phyloP scores from a whole-genome alignment of 345 rosid genomes.

The Eucalyptus sp. region DNA sequence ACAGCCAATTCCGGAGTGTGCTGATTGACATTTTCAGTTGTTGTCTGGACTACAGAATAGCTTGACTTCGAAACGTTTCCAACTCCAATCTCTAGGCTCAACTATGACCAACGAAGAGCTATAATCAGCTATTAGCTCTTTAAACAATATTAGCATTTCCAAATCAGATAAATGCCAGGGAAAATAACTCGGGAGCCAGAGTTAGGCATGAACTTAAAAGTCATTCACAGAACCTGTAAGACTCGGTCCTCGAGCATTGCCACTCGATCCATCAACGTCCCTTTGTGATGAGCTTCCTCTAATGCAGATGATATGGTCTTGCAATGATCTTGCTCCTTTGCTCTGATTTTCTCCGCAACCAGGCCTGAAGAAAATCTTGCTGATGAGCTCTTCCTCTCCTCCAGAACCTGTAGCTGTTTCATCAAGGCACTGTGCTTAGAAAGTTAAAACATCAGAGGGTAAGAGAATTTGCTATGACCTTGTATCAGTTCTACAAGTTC shows the following conservation, averaged over 20 bases:
- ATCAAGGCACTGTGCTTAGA: background rate
- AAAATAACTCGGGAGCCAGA: background rate
- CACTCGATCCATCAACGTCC: slow-evolving; percentile 14
- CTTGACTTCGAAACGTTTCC: slow-evolving; percentile 4
- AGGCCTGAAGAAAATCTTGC: background rate
- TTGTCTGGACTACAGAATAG: background rate
- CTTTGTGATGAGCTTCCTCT: slow-evolving; percentile 23
- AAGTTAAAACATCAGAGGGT: background rate
- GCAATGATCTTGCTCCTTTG: background rate
- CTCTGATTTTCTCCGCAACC: background rate
- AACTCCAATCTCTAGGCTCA: slow-evolving; percentile 4
- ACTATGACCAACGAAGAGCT: background rate
- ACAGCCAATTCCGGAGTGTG: background rate
- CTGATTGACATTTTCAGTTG: background rate
- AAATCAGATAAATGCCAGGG: background rate
- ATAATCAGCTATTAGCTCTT: background rate
- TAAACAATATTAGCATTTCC: background rate
- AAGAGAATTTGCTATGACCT: background rate
- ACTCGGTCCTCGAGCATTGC: slow-evolving; percentile 19
- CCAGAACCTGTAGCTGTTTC: slow-evolving; percentile 11
- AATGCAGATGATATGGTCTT: slow-evolving; percentile 15
- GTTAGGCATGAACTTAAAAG: background rate
- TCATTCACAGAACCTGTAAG: slow-evolving; percentile 3
- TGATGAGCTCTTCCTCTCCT: slow-evolving; percentile 8
- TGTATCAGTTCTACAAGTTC: background rate